Base-by-base conservation (phyloP, 1,139 yeast species). In the Geotrichum phurueaensis region DNA sequence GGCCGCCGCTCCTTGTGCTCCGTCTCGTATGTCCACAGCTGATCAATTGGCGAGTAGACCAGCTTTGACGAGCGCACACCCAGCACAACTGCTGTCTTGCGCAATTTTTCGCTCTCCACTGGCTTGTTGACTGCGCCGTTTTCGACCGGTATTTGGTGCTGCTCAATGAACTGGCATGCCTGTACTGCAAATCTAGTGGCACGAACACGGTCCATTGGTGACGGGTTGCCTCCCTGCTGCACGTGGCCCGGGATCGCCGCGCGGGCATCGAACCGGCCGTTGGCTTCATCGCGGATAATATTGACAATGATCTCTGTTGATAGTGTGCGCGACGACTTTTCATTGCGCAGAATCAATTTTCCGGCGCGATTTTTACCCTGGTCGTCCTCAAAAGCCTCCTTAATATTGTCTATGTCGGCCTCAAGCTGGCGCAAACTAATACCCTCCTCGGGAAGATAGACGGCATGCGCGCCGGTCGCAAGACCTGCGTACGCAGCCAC, bases 211-310 rank as follows among this genome's bases (percentile, higher is more conserved):
- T 94, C 99, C 75, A 91, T 89, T 7, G 98, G 90, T 2, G 97
- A 88, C 50, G 99, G 99, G 59, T 85, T 83, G 63, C 96, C 96
- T 74, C 99, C 99, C 76, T 94, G 99, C 79, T 94, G 99, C 59
- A 91, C 96, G 72, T 94, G 99, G 33, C 99, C 99, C 13, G 99
- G 99, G 60, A 92, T 86, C 18, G 99, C 99, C 3, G 96, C 91
- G 75, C 96, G 87, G 22, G 96, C 89, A 70, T 92, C 97, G 71
- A 91, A 94, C 64, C 81, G 80, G 57, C 88, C 87, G 57, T 82
- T 78, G 51, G 91, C 84, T 69, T 90, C 94, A 65, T 87, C 87
- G 66, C 85, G 84, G 69, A 92, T 85, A 65, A 94, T 89, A 63
- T 89, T 86, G 36, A 96, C 91, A 68, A 94, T 81, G 64, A 88